Base-by-base conservation (phyloP, 129 eudicot species). In the Artemisia argyi region DNA sequence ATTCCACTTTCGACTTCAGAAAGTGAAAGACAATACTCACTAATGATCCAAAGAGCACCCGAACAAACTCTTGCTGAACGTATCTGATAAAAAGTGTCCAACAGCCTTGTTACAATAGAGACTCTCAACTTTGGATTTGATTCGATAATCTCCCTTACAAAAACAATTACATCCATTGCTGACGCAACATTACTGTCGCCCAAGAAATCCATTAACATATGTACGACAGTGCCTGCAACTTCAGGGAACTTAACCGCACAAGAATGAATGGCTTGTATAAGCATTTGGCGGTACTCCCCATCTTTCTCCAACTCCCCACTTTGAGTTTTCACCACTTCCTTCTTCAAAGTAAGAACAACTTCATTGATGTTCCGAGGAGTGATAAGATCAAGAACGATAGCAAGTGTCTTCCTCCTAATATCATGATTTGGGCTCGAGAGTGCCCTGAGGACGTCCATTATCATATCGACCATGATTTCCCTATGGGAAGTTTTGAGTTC, bases 201-300 rank as follows among this genome's bases (percentile, higher is more conserved):
- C 76, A 92, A 85, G 86, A 92, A 92, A 75, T 92, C 98, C 98
- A 92, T 89, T 68, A 92, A 85, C 68, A 92, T 77, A 78, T 89
- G 96, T 49, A 92, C 96, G 71, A 92, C 96, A 17, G 96, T 89
- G 83, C 91, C 88, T 19, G 98, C 98, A 48, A 92, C 96, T 83
- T 89, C 98, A 22, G 98, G 98, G 68, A 92, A 92, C 80, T 90
- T 94, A 42, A 94, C 81, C 13, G 98, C 98, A 73, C 98, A 94
- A 12, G 91, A 85, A 86, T 94, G 98, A 65, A 94, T 94, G 39
- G 98, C 96, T 81, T 94, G 98, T 61, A 94, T 89, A 58, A 94
- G 96, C 97, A 92, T 84, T 78, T 92, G 97, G 17, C 84, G 89
- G 59, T 90, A 90, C 73, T 94, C 98, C 8, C 88, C 98, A 71